Conservation (phyloP, 2,329 filamentous ascomycete species). For the Monosporascus sp. region DNA sequence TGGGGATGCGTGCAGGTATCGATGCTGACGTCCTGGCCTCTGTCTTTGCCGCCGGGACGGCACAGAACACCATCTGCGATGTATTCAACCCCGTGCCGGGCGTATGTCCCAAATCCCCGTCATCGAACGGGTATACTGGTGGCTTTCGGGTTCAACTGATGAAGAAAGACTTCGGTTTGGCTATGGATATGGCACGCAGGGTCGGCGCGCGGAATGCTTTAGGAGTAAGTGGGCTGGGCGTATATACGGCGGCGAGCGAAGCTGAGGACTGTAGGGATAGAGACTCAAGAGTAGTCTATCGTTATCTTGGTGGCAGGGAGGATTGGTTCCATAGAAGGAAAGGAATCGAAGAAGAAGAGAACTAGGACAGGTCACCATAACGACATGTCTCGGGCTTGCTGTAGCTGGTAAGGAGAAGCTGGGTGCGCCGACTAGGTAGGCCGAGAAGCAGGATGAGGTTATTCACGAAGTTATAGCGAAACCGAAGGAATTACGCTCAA, state of each 20-base stretch:
- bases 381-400: too few species aligned
- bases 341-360: too few species aligned
- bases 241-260: conserved; percentile 46
- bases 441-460: too few species aligned
- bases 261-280: conserved; percentile 47
- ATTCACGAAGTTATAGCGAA: too few species aligned
- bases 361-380: too few species aligned
- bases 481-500: too few species aligned
- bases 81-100: conserved; percentile 29
- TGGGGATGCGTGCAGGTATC: conserved; percentile 54
- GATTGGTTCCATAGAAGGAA: conserved; percentile 32
- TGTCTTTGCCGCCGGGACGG: conserved; percentile 23
- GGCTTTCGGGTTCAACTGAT: conserved; percentile 58
- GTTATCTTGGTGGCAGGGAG: conserved; percentile 49
- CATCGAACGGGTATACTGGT: conserved; percentile 32
- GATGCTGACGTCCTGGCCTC: conserved; percentile 44
- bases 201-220: conserved; percentile 46
- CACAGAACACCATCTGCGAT: conserved; percentile 28
- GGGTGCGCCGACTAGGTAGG: too few species aligned
- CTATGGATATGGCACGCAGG: conserved; percentile 48
- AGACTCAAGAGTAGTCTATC: conserved; percentile 54
- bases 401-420: too few species aligned
- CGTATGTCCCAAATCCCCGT: conserved; percentile 25
- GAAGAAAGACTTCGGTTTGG: conserved; percentile 54
- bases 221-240: conserved; percentile 43